These are phyloP conservation scores for Asclepias syriaca DNA, from an alignment of 257 asterid genomes.

Conservation along the genomic window DNA sequence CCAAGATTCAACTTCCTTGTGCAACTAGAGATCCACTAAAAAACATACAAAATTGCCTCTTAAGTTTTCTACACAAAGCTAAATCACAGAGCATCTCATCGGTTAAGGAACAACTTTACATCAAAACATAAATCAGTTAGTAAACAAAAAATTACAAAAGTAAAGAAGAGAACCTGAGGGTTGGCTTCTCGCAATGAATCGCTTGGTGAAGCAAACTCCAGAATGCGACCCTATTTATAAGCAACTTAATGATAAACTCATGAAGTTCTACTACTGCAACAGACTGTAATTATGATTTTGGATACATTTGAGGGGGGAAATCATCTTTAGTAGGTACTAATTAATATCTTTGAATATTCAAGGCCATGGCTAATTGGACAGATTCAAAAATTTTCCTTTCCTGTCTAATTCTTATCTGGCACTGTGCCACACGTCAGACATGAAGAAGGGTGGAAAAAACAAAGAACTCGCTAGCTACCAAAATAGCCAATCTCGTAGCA, in stretches of 20 bases:
- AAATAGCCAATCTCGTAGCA: slow-evolving; percentile 12
- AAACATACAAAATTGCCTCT: not conserved
- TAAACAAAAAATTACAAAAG: slow-evolving; percentile 5
- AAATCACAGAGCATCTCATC: not conserved
- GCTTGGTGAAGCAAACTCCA: not conserved
- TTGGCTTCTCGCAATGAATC: slow-evolving; percentile 11
- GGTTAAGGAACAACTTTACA: not conserved
- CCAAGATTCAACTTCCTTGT: not conserved
- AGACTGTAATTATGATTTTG: slow-evolving; percentile 27
- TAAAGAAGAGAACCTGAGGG: slow-evolving; percentile 17
- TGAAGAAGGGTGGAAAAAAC: slow-evolving; percentile 26
- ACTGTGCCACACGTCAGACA: slow-evolving; percentile 24
- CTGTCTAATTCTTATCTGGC: slow-evolving; percentile 13
- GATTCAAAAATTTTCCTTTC: slow-evolving; percentile 20
- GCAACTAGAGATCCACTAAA: not conserved
- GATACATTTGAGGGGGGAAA: slow-evolving; percentile 24
- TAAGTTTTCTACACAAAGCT: slow-evolving; percentile 5
- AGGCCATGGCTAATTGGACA: slow-evolving; percentile 20
- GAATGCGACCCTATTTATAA: slow-evolving; percentile 25
- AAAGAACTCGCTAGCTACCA: slow-evolving; percentile 20
- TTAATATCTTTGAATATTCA: slow-evolving; percentile 23
- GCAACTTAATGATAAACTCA: slow-evolving; percentile 7
- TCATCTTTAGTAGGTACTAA: slow-evolving; percentile 38
- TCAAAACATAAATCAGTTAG: not conserved
- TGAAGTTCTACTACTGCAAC: slow-evolving; percentile 24